A percentile compares a stretch with the other conserved stretches of the same genome.
Evolutionary conservation across 2,329 filamentous ascomycete species (phyloP).

Genomic region (Nemania sp.): DNA sequence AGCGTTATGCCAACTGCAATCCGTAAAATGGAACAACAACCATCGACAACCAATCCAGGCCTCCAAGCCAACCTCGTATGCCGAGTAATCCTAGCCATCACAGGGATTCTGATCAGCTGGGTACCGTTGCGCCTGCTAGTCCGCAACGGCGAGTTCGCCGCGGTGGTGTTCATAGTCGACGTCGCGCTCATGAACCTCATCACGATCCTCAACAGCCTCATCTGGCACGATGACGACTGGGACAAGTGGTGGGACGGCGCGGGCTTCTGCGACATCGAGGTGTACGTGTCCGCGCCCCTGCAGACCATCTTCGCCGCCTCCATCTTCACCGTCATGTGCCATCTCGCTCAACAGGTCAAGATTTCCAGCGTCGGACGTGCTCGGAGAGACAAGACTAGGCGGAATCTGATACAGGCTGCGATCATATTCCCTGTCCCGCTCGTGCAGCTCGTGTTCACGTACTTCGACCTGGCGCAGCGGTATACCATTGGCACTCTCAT

Average conservation of each 20-base stretch:
- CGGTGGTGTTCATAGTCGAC: constrained; percentile 53
- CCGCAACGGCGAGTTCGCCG: constrained; percentile 59
- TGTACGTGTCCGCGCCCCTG: constrained; percentile 44
- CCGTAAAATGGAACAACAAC: constrained; percentile 11
- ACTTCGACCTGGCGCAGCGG: constrained; percentile 52
- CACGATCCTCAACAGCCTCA: constrained; percentile 54
- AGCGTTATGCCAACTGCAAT: too few relatives aligned
- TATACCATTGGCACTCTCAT: constrained; percentile 55
- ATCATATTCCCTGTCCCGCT: constrained; percentile 60
- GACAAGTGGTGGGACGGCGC: constrained; percentile 55
- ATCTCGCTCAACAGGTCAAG: constrained; percentile 56
- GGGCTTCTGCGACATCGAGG: constrained; percentile 59
- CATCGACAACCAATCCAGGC: constrained; percentile 25
- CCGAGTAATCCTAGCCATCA: constrained; percentile 52
- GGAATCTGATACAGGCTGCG: constrained; percentile 53
- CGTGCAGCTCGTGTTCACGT: constrained; percentile 54
- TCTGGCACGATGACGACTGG: constrained; percentile 59
- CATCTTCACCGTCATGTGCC: constrained; percentile 59
- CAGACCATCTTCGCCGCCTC: constrained; percentile 54
- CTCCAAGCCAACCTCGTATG: constrained; percentile 52
- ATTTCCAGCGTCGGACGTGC: constrained; percentile 49
- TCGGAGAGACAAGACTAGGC: constrained; percentile 47
- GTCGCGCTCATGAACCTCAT: constrained; percentile 53
- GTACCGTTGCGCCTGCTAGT: constrained; percentile 57
- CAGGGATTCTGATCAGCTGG: constrained; percentile 52